Conservation (phyloP, 495 filamentous ascomycete species). For the Penicillium paradoxum region DNA sequence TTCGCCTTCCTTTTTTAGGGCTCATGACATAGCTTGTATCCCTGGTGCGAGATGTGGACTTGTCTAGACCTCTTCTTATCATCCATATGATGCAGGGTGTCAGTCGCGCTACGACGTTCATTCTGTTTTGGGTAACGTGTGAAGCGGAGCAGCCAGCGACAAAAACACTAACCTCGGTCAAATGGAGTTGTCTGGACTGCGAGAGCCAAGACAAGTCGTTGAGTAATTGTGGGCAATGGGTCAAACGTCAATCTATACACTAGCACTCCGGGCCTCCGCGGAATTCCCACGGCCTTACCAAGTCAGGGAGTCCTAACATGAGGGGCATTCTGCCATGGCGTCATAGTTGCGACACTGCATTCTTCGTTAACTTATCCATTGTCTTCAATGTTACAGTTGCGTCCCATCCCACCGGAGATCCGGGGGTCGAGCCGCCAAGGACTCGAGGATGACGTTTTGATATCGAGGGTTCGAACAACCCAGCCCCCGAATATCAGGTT, state of each 20-base stretch:
- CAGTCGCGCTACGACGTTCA: not conserved
- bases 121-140: not conserved
- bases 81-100: not conserved
- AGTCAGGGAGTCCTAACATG: not conserved
- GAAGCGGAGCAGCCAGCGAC: not conserved
- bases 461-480: not conserved
- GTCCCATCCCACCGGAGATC: slow-evolving; percentile 6
- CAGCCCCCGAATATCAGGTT: not conserved
- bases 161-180: not conserved
- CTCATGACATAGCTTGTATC: not conserved
- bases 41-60: not conserved
- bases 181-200: not conserved
- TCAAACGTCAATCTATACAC: not conserved
- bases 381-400: slow-evolving; percentile 30
- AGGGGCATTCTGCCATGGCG: slow-evolving; percentile 1
- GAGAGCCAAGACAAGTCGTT: not conserved
- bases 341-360: slow-evolving; percentile 19
- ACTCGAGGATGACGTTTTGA: slow-evolving; percentile 6
- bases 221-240: not conserved
- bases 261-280: not conserved
- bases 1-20: not conserved
- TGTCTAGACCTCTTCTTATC: not conserved
- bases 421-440: not conserved
- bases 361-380: slow-evolving; percentile 24
- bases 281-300: not conserved